Base-by-base conservation (phyloP, 140 eudicot genomes). In the Erigeron philadelphicus region DNA sequence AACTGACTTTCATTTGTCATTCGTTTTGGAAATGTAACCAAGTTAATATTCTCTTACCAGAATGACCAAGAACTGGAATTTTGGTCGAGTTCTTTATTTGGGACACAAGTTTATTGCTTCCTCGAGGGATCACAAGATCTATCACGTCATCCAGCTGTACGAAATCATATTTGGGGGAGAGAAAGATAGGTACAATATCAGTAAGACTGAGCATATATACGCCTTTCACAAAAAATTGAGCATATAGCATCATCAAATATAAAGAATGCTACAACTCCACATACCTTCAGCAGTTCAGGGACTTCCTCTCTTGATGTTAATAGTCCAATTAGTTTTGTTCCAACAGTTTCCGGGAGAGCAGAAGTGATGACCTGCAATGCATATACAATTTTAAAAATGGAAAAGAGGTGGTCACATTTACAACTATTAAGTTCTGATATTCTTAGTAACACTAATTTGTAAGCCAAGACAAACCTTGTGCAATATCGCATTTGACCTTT, bases 121-220 rank as follows among this genome's bases (percentile, higher is more conserved):
- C 97, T 88, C 97, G 82, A 38, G 97, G 97, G 68, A 91, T 91
- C 62, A 91, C 97, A 77, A 91, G 97, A 82, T 91, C 97, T 61
- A 91, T 91, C 66, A 88, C 96, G 71, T 91, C 95, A 81, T 91
- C 96, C 61, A 88, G 95, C 97, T 91, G 95, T 72, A 45, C 59
- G 40, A 19, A 72, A 58, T 8, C 72, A 21, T 40, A 18, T 15
- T 59, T 23, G 48, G 16, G 55, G 48, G 25, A 23, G 13, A 63
- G 50, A 11, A 40, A n/a, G 31, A 18, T 11, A 41, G 61, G 43
- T 54, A 47, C 48, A 48, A 55, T 4, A 71, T 69, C 7, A 56
- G 63, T 7, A 21, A 61, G n/a, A 57, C 4, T 9, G 40, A 63
- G 21, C 8, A 50, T 31, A 64, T 64, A 71, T 25, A 25, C 35